Evolutionary conservation across 139 green algal species (phyloP), one percentile per base, ranked within the genome.

Genomic region (Chlamydomonas sp.): DNA sequence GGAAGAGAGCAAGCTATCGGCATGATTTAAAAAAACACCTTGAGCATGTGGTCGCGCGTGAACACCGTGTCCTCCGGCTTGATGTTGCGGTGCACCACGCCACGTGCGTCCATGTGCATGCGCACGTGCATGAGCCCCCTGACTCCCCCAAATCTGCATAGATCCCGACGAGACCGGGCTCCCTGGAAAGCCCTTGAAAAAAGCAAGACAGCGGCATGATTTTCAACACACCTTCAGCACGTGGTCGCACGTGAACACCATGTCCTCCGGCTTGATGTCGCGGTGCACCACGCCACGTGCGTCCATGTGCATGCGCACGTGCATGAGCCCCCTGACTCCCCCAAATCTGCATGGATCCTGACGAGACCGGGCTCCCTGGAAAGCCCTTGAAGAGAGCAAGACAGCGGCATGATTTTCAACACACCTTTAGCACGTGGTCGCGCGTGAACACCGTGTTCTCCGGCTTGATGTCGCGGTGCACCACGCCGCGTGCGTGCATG

Each of bases 11-110:
- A n/a, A n/a, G n/a, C 13, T 20, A 26, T 20, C 20, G 43, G 43
- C 13, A 54, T 54, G 43, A 13, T 20, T 20, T 26, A 13, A 13
- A 26, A 22, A 20, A 26, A 13, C 13, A 26, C 43, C 20, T 54
- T 20, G 16, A 54, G 16, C 43, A 54, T 20, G 13, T 54, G 43
- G 2, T 73, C 66, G 0, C 37, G 62, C 1, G 73, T 76, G 43
- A 92, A 84, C 67, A 92, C 78, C n/a, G 90, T 90, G 79, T 94
- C 77, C 65, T 83, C 81, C 2, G 77, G 81, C 73, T 90, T 90
- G 58, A 90, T 82, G 72, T 89, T 83, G 2, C 84, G 67, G 50
- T 90, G 83, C 5, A 88, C 76, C 39, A 90, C 79, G 34, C 77
- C 72, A 2, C 49, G 29, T 13, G 43, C 29, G 59, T 89, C 79